Evolutionary conservation across 805 yeast species (phyloP).

Genomic region (Vanderwaltozyma yarrowii): DNA sequence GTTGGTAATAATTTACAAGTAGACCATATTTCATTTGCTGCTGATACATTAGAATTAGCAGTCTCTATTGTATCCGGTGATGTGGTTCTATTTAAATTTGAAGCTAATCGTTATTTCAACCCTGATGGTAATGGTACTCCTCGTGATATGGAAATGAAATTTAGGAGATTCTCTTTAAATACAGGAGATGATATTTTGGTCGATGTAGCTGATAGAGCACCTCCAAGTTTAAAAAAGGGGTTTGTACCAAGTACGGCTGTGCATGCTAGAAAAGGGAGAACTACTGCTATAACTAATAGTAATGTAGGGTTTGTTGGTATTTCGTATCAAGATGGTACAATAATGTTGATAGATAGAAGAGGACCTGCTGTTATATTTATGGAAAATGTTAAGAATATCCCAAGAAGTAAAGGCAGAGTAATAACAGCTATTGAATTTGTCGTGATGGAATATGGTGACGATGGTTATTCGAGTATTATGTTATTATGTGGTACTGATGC

Average conservation of each 20-base stretch:
- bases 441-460: conserved; percentile 56
- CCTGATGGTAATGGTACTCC: conserved; percentile 16
- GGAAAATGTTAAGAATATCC: conserved; percentile 23
- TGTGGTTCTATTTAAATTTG: conserved; percentile 65
- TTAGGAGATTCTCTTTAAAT: conserved; percentile 20
- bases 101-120: conserved; percentile 38
- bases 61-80: conserved; percentile 62
- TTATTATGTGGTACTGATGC: conserved; percentile 65
- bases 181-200: conserved; percentile 22
- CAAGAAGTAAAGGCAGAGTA: conserved; percentile 19
- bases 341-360: conserved; percentile 68
- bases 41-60: conserved; percentile 65
- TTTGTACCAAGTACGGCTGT: conserved; percentile 47
- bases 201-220: conserved; percentile 47
- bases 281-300: conserved; percentile 57
- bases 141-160: conserved; percentile 13
- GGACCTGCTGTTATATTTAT: conserved; percentile 61
- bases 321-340: conserved; percentile 66
- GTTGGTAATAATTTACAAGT: conserved; percentile 39
- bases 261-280: conserved; percentile 36
- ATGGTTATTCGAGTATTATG: conserved; percentile 60
- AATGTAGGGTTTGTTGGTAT: conserved; percentile 77
- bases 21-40: conserved; percentile 57
- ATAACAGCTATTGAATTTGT: conserved; percentile 65
- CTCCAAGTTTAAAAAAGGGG: conserved; percentile 43